These are phyloP conservation scores for Cyanophora paradoxa DNA, from an alignment of 78 protist species.

Conservation along the genomic window DNA sequence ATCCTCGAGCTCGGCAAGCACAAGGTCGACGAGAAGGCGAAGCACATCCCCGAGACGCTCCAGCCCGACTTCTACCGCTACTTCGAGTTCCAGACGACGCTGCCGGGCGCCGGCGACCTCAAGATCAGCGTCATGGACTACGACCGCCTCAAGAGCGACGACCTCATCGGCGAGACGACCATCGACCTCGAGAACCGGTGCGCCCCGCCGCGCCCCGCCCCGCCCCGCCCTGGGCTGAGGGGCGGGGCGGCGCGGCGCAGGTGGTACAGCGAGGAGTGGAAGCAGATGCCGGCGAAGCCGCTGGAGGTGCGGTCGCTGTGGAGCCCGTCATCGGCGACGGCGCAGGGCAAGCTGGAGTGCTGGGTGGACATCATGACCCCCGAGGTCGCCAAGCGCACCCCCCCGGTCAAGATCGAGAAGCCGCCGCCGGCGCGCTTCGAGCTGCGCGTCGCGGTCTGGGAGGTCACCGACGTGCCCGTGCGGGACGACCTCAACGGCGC, in stretches of 20 bases:
- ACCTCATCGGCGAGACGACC: conserved; percentile 19
- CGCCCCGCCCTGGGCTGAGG: no score
- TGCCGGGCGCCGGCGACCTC: neutral
- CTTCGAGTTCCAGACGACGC: neutral
- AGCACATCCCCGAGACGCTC: no score
- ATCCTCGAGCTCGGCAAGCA: conserved; percentile 1
- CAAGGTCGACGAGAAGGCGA: no score
- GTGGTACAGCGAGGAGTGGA: conserved; percentile 2
- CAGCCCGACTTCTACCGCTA: conserved; percentile 15
- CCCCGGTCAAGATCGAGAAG: neutral
- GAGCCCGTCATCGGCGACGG: neutral
- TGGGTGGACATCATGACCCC: conserved; percentile 32
- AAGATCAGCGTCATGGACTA: conserved; percentile 2
- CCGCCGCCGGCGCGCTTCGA: no score
- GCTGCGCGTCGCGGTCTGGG: conserved; percentile 16
- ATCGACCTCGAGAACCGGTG: conserved; percentile 17
- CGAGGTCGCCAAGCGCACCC: neutral
- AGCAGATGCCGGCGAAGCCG: no score
- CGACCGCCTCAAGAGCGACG: conserved; percentile 14
- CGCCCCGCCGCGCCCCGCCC: no score
- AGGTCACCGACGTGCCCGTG: conserved; percentile 8
- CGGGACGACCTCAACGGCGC: no score
- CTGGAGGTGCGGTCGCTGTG: no score
- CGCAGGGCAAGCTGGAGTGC: conserved; percentile 28
- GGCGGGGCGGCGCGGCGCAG: neutral